Evolutionary conservation across 225 moss, liverwort and hornwort species (phyloP).

Genomic region (Straminergon stramineum): DNA sequence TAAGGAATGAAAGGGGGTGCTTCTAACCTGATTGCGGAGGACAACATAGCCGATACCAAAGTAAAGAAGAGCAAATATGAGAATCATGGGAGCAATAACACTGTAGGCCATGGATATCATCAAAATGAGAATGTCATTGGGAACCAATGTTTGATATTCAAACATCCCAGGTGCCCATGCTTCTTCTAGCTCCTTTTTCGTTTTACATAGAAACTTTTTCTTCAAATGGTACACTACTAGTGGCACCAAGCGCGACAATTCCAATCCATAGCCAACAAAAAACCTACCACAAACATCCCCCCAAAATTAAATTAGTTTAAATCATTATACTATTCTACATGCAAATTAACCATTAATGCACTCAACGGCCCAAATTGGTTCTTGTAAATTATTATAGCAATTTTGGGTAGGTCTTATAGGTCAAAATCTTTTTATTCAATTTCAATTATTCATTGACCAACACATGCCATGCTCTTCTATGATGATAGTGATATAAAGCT

Average conservation of each 20-base stretch:
- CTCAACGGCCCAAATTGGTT: fast-evolving
- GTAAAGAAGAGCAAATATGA: constrained; percentile 40
- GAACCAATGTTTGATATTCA: constrained; percentile 33
- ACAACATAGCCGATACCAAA: constrained; percentile 52
- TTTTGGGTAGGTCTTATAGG: neutral
- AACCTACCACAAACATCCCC: constrained; percentile 14
- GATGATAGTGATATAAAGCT: neutral
- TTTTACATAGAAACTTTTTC: constrained; percentile 36
- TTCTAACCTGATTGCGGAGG: constrained; percentile 46
- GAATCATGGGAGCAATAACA: constrained; percentile 48
- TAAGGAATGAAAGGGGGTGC: too few relatives aligned
- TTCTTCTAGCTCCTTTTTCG: constrained; percentile 41
- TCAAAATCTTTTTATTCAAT: neutral
- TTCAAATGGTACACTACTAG: constrained; percentile 40
- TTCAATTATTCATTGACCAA: neutral
- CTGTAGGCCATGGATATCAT: constrained; percentile 52
- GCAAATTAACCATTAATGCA: neutral
- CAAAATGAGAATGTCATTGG: constrained; percentile 47
- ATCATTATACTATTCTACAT: neutral
- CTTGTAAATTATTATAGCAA: fast-evolving
- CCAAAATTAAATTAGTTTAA: neutral
- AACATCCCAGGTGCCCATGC: constrained; percentile 51
- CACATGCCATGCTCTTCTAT: neutral
- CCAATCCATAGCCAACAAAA: constrained; percentile 59
- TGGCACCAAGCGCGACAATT: constrained; percentile 41